Conservation (phyloP, 371 early-diverging fungal species). For the Lichtheimia corymbifera region DNA sequence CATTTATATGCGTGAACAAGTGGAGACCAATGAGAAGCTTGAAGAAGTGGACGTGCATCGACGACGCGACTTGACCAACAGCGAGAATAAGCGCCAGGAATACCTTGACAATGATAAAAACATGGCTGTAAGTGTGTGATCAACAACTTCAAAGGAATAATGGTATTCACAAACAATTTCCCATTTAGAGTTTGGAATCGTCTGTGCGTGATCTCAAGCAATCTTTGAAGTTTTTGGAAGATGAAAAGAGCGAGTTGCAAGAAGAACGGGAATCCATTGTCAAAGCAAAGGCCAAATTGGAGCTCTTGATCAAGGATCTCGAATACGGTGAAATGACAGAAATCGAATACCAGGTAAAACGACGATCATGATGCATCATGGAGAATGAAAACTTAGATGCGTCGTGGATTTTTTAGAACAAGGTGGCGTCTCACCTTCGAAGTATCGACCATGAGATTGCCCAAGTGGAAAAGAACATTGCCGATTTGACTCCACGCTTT, state of each 20-base stretch:
- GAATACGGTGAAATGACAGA: conserved; percentile 50
- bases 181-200: conserved; percentile 30
- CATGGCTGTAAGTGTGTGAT: conserved; percentile 29
- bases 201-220: conserved; percentile 48
- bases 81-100: conserved; percentile 39
- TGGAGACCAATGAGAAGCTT: conserved; percentile 73
- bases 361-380: neutral
- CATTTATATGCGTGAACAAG: conserved; percentile 86
- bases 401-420: conserved; percentile 14
- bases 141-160: neutral
- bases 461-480: conserved; percentile 57
- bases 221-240: conserved; percentile 44
- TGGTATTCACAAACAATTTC: neutral
- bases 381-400: neutral
- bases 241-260: conserved; percentile 60
- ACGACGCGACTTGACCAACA: conserved; percentile 43
- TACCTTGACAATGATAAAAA: conserved; percentile 36
- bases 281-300: conserved; percentile 58
- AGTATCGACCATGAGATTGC: conserved; percentile 59
- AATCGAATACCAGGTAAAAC: conserved; percentile 41
- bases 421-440: conserved; percentile 42
- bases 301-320: conserved; percentile 56
- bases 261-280: conserved; percentile 57
- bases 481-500: conserved; percentile 53
- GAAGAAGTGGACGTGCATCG: conserved; percentile 69